A percentile compares a stretch with the other conserved stretches of the same genome.
Conservation (phyloP, 306 rosid genomes). For the Quercus berberidifolia region DNA sequence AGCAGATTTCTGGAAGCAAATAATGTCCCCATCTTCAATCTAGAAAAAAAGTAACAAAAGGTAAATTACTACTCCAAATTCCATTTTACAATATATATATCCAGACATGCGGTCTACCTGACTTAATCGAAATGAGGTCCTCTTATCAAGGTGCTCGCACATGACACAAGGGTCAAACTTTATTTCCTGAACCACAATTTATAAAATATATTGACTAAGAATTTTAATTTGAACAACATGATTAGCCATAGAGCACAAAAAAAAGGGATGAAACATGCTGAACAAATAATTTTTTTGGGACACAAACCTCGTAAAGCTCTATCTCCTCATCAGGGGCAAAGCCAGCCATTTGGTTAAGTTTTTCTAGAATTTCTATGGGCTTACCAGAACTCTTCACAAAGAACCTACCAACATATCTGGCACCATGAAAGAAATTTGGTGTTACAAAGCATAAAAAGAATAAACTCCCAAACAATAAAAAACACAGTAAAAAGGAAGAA, state of each 20-base stretch:
- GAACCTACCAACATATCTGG: slow-evolving; percentile 81
- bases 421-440: not conserved
- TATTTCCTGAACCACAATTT: slow-evolving; percentile 58
- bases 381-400: slow-evolving; percentile 57
- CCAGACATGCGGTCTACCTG: slow-evolving; percentile 48
- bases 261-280: not conserved
- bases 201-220: slow-evolving; percentile 3
- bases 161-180: slow-evolving; percentile 78
- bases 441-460: not conserved
- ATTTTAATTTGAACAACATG: not conserved
- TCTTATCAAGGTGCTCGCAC: slow-evolving; percentile 76
- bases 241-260: not conserved
- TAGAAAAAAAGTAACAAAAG: slow-evolving; percentile 25
- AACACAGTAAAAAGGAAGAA: slow-evolving; percentile 10
- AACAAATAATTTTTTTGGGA: not conserved
- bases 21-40: slow-evolving; percentile 96
- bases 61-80: not conserved
- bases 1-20: slow-evolving; percentile 76
- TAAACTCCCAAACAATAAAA: not conserved
- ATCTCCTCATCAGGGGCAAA: slow-evolving; percentile 68
- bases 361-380: slow-evolving; percentile 67
- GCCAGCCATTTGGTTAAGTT: slow-evolving; percentile 81
- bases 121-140: slow-evolving; percentile 51
- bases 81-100: not conserved
- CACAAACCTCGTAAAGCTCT: slow-evolving; percentile 78